Evolutionary conservation across 2,329 filamentous ascomycete species (phyloP), one percentile per base, ranked within the genome.

Genomic region (Talaromyces islandicus): DNA sequence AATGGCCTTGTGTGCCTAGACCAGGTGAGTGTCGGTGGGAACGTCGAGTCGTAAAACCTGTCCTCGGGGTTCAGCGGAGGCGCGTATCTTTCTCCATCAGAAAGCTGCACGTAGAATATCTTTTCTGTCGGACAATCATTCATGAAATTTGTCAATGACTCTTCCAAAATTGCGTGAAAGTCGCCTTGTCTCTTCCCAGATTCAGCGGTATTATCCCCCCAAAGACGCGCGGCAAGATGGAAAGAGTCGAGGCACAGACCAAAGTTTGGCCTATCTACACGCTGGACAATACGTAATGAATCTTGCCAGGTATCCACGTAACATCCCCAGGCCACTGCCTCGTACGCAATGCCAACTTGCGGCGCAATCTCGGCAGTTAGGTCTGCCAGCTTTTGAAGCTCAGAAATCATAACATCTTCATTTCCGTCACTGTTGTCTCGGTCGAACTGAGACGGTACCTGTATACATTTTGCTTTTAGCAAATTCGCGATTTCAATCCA

Each of bases 211-310:
- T 66, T 60, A 62, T 70, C 69, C 2, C 64, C 70, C 69, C 68
- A 73, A 5, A 72, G 38, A 17, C 62, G 56, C 3, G 62, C 63
- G 19, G 64, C 56, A 21, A 72, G 58, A 56, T 72, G 70, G 51
- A 70, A 72, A 24, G 62, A 67, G 56, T 72, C 69, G 3, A 72
- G 61, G 53, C 70, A 72, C 7, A 72, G 60, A 7, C 70, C 69
- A 58, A 72, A 72, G 52, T 73, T 72, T 4, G 61, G 24, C 11
- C 69, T 62, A 51, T 65, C 61, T 0, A 73, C 71, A 4, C 60
- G 25, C 7, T 66, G 29, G 1, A 70, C 66, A 32, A 71, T 60
- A 1, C 64, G 54, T 7, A 71, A 43, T 2, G 66, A 65, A 5
- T 66, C 64, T 54, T 73, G 64, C 71, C 70, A 72, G 21, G 64